phyloP scores from a whole-genome alignment of 192 early-diverging fungal genomes.

The Jimgerdemannia flammicorona region DNA sequence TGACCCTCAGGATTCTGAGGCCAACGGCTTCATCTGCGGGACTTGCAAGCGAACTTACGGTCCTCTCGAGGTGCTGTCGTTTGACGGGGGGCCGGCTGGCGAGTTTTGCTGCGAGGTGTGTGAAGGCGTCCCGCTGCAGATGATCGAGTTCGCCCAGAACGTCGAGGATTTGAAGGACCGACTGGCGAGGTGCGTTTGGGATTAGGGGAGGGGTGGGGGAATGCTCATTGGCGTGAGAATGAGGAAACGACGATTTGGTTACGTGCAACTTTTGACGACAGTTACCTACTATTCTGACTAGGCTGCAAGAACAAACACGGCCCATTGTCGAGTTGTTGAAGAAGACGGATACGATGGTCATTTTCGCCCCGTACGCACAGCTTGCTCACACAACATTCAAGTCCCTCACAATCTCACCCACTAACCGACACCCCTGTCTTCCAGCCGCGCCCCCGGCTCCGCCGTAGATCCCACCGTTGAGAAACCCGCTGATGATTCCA shows the following conservation, averaged over 20 bases:
- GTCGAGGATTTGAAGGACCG: slow-evolving; percentile 49
- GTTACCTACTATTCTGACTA: too few relatives aligned
- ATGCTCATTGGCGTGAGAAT: background rate
- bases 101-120: slow-evolving; percentile 66
- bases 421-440: too few relatives aligned
- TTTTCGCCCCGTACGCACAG: slow-evolving; percentile 48
- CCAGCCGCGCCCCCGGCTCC: background rate
- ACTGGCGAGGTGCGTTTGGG: slow-evolving; percentile 40
- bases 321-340: slow-evolving; percentile 72
- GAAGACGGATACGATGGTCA: slow-evolving; percentile 61
- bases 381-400: too few relatives aligned
- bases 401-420: too few relatives aligned
- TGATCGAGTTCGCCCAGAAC: slow-evolving; percentile 61
- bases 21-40: slow-evolving; percentile 65
- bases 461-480: background rate
- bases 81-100: slow-evolving; percentile 31
- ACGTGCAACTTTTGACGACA: background rate
- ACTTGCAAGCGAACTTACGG: slow-evolving; percentile 56
- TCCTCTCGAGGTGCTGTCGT: slow-evolving; percentile 54
- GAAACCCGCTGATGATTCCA: background rate
- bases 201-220: too few relatives aligned
- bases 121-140: slow-evolving; percentile 42
- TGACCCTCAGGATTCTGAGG: slow-evolving; percentile 59
- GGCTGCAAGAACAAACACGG: slow-evolving; percentile 65
- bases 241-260: background rate